These are phyloP conservation scores for Trichoderma asperellum DNA, from an alignment of 2,329 filamentous ascomycete genomes.

Conservation along the genomic window DNA sequence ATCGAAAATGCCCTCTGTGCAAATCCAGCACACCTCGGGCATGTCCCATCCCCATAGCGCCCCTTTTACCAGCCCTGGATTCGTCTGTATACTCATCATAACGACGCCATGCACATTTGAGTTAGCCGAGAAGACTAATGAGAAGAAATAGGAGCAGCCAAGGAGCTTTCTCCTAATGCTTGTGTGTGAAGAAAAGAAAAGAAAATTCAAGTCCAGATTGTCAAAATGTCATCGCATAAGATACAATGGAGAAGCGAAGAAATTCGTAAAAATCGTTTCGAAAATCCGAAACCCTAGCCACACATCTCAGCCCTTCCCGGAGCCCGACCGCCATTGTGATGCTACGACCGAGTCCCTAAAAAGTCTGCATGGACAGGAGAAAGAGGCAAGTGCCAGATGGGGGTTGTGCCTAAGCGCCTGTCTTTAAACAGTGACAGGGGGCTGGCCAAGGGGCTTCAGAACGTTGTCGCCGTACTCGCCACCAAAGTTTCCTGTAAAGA, in stretches of 20 bases:
- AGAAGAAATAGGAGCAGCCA: slow-evolving; percentile 19
- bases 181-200: slow-evolving; percentile 22
- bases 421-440: slow-evolving; percentile 37
- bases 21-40: slow-evolving; percentile 30
- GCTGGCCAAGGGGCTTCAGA: slow-evolving; percentile 42
- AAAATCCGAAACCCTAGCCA: slow-evolving; percentile 27
- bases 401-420: neutral
- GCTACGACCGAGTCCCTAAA: slow-evolving; percentile 23
- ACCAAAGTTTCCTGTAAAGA: slow-evolving; percentile 53
- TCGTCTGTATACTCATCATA: slow-evolving; percentile 31
- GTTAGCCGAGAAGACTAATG: slow-evolving; percentile 18
- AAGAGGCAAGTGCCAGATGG: slow-evolving; percentile 25
- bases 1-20: slow-evolving; percentile 25
- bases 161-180: neutral
- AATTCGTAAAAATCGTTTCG: slow-evolving; percentile 29
- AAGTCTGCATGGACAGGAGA: slow-evolving; percentile 25
- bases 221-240: slow-evolving; percentile 32
- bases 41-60: slow-evolving; percentile 21
- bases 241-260: slow-evolving; percentile 33
- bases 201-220: slow-evolving; percentile 27
- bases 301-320: slow-evolving; percentile 29
- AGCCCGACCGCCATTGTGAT: slow-evolving; percentile 7
- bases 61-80: slow-evolving; percentile 26
- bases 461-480: slow-evolving; percentile 58
- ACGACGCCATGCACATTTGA: slow-evolving; percentile 31